Evolutionary conservation across 1,284 basidiomycete genomes (phyloP).

Genomic region (Acaromyces ingoldii): DNA sequence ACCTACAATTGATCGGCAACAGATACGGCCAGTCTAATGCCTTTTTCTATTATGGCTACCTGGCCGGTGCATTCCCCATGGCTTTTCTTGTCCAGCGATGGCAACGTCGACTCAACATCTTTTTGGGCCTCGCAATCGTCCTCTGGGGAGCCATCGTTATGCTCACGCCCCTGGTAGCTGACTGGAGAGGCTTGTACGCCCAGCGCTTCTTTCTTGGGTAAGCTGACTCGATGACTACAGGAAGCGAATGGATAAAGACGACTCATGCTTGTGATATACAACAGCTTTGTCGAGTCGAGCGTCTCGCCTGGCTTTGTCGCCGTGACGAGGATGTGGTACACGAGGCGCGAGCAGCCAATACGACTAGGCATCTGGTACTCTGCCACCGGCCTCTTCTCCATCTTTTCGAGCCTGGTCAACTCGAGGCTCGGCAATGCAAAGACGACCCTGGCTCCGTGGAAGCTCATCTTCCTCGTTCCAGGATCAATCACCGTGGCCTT

Average conservation of each 20-base stretch:
- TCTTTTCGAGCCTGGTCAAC: constrained; percentile 55
- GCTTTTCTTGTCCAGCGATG: constrained; percentile 54
- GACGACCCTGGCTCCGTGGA: constrained; percentile 54
- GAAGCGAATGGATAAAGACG: neutral
- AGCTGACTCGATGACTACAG: neutral
- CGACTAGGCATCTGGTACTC: constrained; percentile 55
- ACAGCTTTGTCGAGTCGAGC: constrained; percentile 42
- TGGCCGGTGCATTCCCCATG: constrained; percentile 54
- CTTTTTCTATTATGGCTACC: constrained; percentile 57
- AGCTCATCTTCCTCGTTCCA: constrained; percentile 57
- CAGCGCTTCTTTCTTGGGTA: constrained; percentile 52
- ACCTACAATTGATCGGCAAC: constrained; percentile 46
- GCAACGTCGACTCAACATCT: constrained; percentile 48
- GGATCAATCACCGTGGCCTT: constrained; percentile 55
- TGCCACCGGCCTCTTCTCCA: constrained; percentile 54
- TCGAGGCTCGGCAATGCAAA: constrained; percentile 52
- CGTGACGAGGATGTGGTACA: constrained; percentile 57
- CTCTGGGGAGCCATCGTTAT: constrained; percentile 56
- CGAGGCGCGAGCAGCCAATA: constrained; percentile 39
- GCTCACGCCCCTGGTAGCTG: constrained; percentile 54
- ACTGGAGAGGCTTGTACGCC: constrained; percentile 54
- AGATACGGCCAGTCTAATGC: constrained; percentile 31
- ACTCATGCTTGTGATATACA: neutral
- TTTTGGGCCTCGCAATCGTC: constrained; percentile 34
- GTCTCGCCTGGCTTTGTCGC: constrained; percentile 57